These are phyloP conservation scores for Poa annua DNA, from an alignment of 176 grass and related monocot genomes.

Conservation along the genomic window DNA sequence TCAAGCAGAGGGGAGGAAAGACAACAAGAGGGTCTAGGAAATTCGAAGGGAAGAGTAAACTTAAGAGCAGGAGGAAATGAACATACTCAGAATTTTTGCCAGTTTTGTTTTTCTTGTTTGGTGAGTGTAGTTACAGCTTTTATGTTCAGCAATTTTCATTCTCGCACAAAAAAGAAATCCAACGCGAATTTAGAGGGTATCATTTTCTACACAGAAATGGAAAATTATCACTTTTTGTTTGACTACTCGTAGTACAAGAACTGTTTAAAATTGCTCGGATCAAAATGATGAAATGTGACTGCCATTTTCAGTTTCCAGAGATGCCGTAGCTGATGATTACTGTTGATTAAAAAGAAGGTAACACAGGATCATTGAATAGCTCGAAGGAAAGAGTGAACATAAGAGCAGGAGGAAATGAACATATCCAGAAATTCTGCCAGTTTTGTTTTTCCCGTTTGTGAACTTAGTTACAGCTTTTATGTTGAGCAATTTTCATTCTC, in stretches of 20 bases:
- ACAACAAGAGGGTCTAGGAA: conserved; percentile 50
- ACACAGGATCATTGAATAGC: not conserved
- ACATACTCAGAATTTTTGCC: not conserved
- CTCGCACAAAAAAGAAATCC: not conserved
- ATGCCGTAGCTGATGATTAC: too few species aligned
- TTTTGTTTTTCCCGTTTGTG: not conserved
- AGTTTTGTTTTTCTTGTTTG: not conserved
- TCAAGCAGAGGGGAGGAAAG: conserved; percentile 55
- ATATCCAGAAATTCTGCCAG: not conserved
- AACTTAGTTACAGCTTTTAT: too few species aligned
- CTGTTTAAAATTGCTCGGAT: too few species aligned
- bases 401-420: conserved; percentile 43
- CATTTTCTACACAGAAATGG: not conserved
- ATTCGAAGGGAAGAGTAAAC: conserved; percentile 49
- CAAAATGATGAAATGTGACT: too few species aligned
- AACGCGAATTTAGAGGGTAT: not conserved
- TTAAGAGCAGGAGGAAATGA: conserved; percentile 43
- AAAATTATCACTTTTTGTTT: too few species aligned
- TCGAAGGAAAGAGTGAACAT: conserved; percentile 45
- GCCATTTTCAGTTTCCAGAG: too few species aligned
- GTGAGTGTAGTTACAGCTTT: not conserved
- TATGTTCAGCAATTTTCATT: not conserved
- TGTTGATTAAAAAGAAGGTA: not conserved
- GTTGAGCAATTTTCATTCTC: not conserved
- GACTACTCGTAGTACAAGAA: too few species aligned